Percentiles rank a stretch among this genome's conserved stretches.
Evolutionary conservation across 2,329 filamentous ascomycete genomes (phyloP).

Genomic region (Hypoxylon sp.): DNA sequence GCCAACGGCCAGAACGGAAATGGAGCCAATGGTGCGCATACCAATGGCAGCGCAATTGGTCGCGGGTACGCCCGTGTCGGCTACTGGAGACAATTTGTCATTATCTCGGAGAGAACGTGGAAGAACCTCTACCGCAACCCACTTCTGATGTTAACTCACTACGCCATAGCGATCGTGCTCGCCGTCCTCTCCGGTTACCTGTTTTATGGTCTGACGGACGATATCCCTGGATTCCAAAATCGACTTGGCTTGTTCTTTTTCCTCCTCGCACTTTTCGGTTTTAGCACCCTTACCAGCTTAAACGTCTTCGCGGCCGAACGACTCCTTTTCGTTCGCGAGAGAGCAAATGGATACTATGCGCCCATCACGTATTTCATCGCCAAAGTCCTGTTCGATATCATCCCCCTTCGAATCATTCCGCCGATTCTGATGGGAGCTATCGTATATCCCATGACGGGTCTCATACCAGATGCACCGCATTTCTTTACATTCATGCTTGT

Average conservation of each 20-base stretch:
- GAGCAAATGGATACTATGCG: slow-evolving; percentile 96
- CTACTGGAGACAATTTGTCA: slow-evolving; percentile 83
- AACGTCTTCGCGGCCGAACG: slow-evolving; percentile 94
- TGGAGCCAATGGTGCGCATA: slow-evolving; percentile 59
- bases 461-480: slow-evolving; percentile 82
- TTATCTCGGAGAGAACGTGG: slow-evolving; percentile 92
- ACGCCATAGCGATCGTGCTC: slow-evolving; percentile 93
- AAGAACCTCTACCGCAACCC: slow-evolving; percentile 97
- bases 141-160: slow-evolving; percentile 98
- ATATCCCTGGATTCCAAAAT: slow-evolving; percentile 98
- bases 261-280: slow-evolving; percentile 92
- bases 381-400: slow-evolving; percentile 98
- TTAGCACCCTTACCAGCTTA: slow-evolving; percentile 93
- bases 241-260: slow-evolving; percentile 98
- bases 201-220: slow-evolving; percentile 95
- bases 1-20: slow-evolving; percentile 75
- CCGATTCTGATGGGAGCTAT: slow-evolving; percentile 96
- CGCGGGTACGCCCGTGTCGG: slow-evolving; percentile 86
- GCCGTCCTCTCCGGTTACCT: slow-evolving; percentile 95
- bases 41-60: slow-evolving; percentile 70
- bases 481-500: slow-evolving; percentile 94
- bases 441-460: slow-evolving; percentile 96
- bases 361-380: slow-evolving; percentile 93
- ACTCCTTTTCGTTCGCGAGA: slow-evolving; percentile 89
- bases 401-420: slow-evolving; percentile 92